phyloP scores from a whole-genome alignment of 2,329 filamentous ascomycete genomes.

The Raffaelea albimanens region DNA sequence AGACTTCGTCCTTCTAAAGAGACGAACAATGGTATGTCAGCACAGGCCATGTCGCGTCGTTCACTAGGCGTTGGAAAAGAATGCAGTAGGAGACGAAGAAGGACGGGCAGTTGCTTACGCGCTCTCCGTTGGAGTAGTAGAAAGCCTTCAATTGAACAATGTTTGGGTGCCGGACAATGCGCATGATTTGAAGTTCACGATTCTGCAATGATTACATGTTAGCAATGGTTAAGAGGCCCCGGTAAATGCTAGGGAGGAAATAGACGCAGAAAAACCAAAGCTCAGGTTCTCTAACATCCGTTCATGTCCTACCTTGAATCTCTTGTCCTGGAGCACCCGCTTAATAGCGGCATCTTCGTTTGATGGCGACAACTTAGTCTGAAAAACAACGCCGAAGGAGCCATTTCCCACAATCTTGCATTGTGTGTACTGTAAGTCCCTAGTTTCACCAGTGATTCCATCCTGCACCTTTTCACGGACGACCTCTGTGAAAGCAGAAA shows the following conservation, averaged over 20 bases:
- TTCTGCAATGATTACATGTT: too few relatives aligned
- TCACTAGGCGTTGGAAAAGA: too few relatives aligned
- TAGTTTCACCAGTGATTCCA: constrained; percentile 90
- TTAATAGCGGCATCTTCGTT: constrained; percentile 99
- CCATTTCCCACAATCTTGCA: constrained; percentile 99
- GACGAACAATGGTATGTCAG: constrained; percentile 5
- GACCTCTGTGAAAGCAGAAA: constrained; percentile 56
- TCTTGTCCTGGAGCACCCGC: constrained; percentile 95
- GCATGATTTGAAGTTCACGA: constrained; percentile 98
- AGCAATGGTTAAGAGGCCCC: too few relatives aligned
- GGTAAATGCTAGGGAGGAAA: too few relatives aligned
- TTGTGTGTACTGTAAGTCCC: constrained; percentile 96
- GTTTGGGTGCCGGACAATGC: constrained; percentile 96
- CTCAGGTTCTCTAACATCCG: neutral
- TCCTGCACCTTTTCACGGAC: constrained; percentile 99
- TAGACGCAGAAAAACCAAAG: too few relatives aligned
- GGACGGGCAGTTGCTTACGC: constrained; percentile 47
- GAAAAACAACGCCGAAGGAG: constrained; percentile 97
- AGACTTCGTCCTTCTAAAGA: constrained; percentile 87
- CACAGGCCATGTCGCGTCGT: too few relatives aligned
- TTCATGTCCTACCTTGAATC: constrained; percentile 72
- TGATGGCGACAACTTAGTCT: constrained; percentile 96
- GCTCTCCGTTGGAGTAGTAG: constrained; percentile 98
- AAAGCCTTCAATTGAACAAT: constrained; percentile 99
- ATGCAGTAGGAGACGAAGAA: neutral